Evolutionary conservation across 352 stramenopile species (phyloP).

Genomic region (Phytophthora tubulina): DNA sequence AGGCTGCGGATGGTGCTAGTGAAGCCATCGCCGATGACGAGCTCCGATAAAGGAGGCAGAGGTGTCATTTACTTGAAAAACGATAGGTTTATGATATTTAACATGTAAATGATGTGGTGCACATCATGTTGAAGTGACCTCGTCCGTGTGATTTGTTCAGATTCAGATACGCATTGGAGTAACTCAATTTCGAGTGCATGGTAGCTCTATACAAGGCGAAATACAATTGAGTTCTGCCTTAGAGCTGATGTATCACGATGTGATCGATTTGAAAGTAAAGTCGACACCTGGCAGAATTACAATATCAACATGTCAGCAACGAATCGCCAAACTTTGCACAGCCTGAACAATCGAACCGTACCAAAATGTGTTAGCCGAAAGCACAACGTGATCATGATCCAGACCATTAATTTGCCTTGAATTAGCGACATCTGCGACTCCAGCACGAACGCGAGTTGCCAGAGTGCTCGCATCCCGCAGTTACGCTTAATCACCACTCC

Average conservation of each 20-base stretch:
- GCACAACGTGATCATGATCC: constrained; percentile 10
- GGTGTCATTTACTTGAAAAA: too few relatives aligned
- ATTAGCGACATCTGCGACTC: constrained; percentile 3
- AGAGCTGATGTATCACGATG: not conserved
- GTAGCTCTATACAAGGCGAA: too few relatives aligned
- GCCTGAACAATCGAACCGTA: not conserved
- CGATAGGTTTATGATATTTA: too few relatives aligned
- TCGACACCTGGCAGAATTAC: not conserved
- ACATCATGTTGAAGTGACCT: too few relatives aligned
- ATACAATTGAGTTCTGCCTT: too few relatives aligned
- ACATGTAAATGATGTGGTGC: too few relatives aligned
- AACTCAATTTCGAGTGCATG: too few relatives aligned
- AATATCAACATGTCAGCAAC: too few relatives aligned
- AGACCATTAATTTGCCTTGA: constrained; percentile 3
- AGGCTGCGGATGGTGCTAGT: not conserved
- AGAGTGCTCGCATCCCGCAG: constrained; percentile 14
- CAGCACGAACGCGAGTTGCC: constrained; percentile 3
- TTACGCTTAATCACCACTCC: constrained; percentile 15
- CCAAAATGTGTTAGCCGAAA: constrained; percentile 3
- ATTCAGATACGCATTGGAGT: too few relatives aligned
- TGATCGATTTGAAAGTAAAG: constrained; percentile 3
- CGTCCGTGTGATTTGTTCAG: too few relatives aligned
- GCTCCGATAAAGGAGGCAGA: not conserved
- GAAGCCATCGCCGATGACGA: not conserved
- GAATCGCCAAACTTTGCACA: not conserved